These are phyloP conservation scores for Penicillium chermesinum DNA, from an alignment of 495 filamentous ascomycete genomes.

Conservation along the genomic window DNA sequence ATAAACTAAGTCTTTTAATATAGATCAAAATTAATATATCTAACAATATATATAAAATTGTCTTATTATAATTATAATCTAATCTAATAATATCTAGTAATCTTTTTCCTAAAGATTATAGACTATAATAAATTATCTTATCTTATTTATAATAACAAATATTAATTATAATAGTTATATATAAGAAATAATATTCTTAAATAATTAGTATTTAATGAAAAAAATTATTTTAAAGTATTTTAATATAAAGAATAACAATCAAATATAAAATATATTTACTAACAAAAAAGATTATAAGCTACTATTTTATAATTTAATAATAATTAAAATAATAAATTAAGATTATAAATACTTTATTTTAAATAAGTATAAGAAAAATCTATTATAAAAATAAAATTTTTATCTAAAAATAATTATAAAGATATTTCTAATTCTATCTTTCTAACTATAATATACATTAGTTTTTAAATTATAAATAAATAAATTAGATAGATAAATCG, in stretches of 20 bases:
- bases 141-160: neutral
- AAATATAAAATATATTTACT: neutral
- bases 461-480: neutral
- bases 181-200: no score
- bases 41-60: neutral
- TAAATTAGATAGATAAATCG: neutral
- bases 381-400: neutral
- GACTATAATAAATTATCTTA: neutral
- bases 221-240: neutral
- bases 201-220: no score
- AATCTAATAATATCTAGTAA: neutral
- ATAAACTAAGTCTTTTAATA: neutral
- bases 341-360: no score
- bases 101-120: neutral
- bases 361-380: no score
- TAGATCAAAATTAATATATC: neutral
- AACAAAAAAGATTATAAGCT: no score
- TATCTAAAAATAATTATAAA: neutral
- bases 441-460: neutral
- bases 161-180: no score
- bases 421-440: neutral
- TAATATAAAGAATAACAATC: neutral
- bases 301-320: no score
- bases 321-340: no score
- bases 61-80: neutral